Evolutionary conservation across 2,329 filamentous ascomycete genomes (phyloP).

Genomic region (Chaetothyriales sp.): DNA sequence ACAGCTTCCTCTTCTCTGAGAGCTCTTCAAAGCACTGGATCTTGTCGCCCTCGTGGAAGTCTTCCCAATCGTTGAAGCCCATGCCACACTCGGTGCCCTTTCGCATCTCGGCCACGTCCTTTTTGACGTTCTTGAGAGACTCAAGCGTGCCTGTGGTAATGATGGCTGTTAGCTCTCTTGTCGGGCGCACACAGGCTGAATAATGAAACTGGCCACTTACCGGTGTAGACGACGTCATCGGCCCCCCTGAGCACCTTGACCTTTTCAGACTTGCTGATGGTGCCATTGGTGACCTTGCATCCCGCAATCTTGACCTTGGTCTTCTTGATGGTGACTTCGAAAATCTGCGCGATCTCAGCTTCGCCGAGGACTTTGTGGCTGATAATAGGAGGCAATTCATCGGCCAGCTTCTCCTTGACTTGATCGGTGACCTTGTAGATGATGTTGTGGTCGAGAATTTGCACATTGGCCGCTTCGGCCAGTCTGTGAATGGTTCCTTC

Average conservation of each 20-base stretch:
- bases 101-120: conserved; percentile 74
- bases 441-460: conserved; percentile 67
- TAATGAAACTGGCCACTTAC: conserved; percentile 45
- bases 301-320: conserved; percentile 67
- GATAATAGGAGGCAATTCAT: conserved; percentile 53
- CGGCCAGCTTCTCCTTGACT: conserved; percentile 47
- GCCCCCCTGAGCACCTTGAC: conserved; percentile 59
- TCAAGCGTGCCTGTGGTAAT: conserved; percentile 58
- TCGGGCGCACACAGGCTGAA: not conserved
- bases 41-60: conserved; percentile 66
- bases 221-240: conserved; percentile 65
- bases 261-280: conserved; percentile 48
- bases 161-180: conserved; percentile 3
- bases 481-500: conserved; percentile 53
- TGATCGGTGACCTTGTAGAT: conserved; percentile 40
- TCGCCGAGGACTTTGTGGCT: conserved; percentile 66
- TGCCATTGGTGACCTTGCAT: conserved; percentile 72
- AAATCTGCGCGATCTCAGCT: conserved; percentile 70
- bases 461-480: conserved; percentile 59
- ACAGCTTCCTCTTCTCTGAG: conserved; percentile 50
- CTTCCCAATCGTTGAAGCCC: conserved; percentile 65
- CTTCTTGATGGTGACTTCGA: conserved; percentile 67
- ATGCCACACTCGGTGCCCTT: conserved; percentile 93
- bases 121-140: conserved; percentile 83
- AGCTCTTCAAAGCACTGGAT: conserved; percentile 79